Percentiles rank a stretch among this genome's conserved stretches.
phyloP scores from a whole-genome alignment of 2,329 filamentous ascomycete species.

The Claviceps purpurea region DNA sequence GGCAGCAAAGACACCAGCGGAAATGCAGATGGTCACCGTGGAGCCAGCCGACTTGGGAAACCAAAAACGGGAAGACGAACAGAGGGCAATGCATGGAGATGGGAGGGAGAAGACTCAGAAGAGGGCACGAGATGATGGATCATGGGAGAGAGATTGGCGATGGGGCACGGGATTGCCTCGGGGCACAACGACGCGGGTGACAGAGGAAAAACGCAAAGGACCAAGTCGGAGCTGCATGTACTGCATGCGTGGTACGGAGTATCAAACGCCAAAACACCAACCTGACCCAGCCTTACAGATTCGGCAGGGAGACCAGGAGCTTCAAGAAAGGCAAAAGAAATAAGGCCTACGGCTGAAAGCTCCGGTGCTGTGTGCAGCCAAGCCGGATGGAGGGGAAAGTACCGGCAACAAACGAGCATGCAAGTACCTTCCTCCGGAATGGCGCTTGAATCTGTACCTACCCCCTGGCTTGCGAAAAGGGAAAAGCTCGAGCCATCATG shows the following conservation, averaged over 20 bases:
- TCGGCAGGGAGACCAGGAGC: not conserved
- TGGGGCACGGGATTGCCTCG: constrained; percentile 1
- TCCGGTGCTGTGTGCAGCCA: not conserved
- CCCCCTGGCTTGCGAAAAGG: not conserved
- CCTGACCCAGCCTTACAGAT: not conserved
- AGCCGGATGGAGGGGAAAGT: too few relatives aligned
- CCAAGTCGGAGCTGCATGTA: not conserved
- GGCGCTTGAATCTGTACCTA: not conserved
- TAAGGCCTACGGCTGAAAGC: not conserved
- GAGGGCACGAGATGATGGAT: not conserved
- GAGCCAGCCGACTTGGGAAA: not conserved
- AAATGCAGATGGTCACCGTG: not conserved
- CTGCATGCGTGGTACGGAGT: not conserved
- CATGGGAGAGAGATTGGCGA: not conserved
- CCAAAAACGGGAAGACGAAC: not conserved
- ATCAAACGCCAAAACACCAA: constrained; percentile 3
- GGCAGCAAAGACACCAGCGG: not conserved
- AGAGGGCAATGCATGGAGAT: not conserved
- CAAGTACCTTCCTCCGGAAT: not conserved
- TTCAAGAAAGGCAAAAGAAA: not conserved
- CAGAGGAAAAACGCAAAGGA: not conserved
- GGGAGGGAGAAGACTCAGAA: not conserved
- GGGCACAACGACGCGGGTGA: not conserved
- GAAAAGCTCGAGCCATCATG: not conserved
- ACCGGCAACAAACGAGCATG: not conserved